Percentiles rank a stretch among this genome's conserved stretches.
phyloP scores from a whole-genome alignment of 768 basidiomycete species.

The Trametes coccinea region DNA sequence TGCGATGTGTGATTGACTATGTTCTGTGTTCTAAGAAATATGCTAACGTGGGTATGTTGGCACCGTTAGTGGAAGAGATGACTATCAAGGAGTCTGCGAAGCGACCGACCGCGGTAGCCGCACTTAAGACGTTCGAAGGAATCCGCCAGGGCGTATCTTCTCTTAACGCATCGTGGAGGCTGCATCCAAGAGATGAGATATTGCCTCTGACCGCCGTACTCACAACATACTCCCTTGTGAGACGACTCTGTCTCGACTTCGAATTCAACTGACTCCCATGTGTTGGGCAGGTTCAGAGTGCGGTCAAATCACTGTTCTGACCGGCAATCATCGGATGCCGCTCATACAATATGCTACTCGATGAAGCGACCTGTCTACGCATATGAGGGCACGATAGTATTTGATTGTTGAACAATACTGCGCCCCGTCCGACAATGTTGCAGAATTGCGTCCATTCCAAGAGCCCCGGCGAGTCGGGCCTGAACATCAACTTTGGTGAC shows the following conservation, averaged over 20 bases:
- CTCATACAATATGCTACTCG: too few relatives aligned
- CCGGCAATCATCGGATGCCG: too few relatives aligned
- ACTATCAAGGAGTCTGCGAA: background rate
- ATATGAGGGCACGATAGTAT: too few relatives aligned
- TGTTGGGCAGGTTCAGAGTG: too few relatives aligned
- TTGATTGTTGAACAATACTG: too few relatives aligned
- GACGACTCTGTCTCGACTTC: background rate
- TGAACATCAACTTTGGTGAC: too few relatives aligned
- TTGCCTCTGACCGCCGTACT: background rate
- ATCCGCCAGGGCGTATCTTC: background rate
- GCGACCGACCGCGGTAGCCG: constrained; percentile 12
- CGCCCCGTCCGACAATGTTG: too few relatives aligned
- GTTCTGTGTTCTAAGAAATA: background rate
- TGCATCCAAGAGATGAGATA: background rate
- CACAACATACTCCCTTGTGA: background rate
- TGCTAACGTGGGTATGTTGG: constrained; percentile 7
- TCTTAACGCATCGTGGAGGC: constrained; percentile 1
- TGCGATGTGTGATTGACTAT: background rate
- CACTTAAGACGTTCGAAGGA: background rate
- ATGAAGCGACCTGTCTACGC: too few relatives aligned
- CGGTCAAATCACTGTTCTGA: too few relatives aligned
- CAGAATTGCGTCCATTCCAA: too few relatives aligned
- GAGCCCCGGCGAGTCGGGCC: too few relatives aligned
- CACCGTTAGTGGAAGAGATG: constrained; percentile 1
- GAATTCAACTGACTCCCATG: background rate